Conservation (phyloP, 2,329 filamentous ascomycete genomes). For the Colletotrichum karsti region DNA sequence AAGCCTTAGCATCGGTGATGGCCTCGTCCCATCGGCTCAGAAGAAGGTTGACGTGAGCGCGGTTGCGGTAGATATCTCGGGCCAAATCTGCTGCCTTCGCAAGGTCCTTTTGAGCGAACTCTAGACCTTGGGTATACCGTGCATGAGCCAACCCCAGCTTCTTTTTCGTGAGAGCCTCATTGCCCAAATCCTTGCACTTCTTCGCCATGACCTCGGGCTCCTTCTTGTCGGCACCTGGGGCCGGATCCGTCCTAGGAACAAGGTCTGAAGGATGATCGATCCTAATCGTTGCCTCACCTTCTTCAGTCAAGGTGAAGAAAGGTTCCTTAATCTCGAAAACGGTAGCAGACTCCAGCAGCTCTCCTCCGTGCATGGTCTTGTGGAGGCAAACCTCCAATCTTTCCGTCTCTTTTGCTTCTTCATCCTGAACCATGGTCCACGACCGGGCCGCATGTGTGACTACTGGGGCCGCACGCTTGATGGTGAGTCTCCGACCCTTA, state of each 20-base stretch:
- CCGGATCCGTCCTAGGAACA: constrained; percentile 20
- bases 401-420: constrained; percentile 34
- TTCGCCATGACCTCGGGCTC: constrained; percentile 22
- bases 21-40: constrained; percentile 41
- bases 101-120: background rate
- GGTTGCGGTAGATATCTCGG: constrained; percentile 42
- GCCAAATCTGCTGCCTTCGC: constrained; percentile 28
- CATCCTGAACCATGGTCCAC: constrained; percentile 41
- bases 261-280: constrained; percentile 43
- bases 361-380: constrained; percentile 39
- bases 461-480: constrained; percentile 32
- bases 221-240: background rate
- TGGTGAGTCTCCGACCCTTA: constrained; percentile 33
- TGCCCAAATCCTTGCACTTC: constrained; percentile 38
- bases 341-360: constrained; percentile 42
- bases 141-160: constrained; percentile 32
- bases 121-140: constrained; percentile 38
- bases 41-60: constrained; percentile 41
- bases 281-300: constrained; percentile 50
- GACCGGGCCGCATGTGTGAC: constrained; percentile 34
- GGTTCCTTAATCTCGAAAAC: constrained; percentile 57
- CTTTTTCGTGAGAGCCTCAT: constrained; percentile 35
- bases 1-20: constrained; percentile 36
- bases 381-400: constrained; percentile 43
- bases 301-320: constrained; percentile 51